These are phyloP conservation scores for Termitomyces titanicus DNA, from an alignment of 768 basidiomycete genomes.

Conservation along the genomic window DNA sequence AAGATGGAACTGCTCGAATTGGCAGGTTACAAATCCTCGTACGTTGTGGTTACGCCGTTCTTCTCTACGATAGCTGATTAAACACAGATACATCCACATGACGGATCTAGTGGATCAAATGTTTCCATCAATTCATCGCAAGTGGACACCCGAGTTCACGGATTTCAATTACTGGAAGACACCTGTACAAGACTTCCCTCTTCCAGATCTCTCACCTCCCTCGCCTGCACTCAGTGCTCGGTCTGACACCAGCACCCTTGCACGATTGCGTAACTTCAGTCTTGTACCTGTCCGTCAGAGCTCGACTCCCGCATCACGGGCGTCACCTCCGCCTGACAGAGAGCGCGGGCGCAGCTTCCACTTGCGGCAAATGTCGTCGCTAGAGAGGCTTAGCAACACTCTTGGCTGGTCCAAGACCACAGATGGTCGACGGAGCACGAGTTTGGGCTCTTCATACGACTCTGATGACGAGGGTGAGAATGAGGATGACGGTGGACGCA, in stretches of 20 bases:
- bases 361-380: conserved; percentile 71
- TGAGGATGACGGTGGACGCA: conserved; percentile 32
- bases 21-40: conserved; percentile 97
- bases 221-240: conserved; percentile 94
- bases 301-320: conserved; percentile 18
- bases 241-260: conserved; percentile 78
- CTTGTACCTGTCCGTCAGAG: conserved; percentile 50
- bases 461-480: conserved; percentile 47
- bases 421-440: conserved; percentile 40
- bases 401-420: conserved; percentile 43
- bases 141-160: conserved; percentile 86
- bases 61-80: not conserved
- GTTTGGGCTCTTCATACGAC: conserved; percentile 56
- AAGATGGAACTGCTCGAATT: conserved; percentile 96
- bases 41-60: not conserved
- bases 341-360: conserved; percentile 32
- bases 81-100: conserved; percentile 89
- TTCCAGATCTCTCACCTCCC: conserved; percentile 81
- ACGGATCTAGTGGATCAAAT: conserved; percentile 99
- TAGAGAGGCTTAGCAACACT: conserved; percentile 65
- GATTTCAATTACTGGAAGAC: conserved; percentile 97
- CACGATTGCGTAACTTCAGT: conserved; percentile 75
- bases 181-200: conserved; percentile 70
- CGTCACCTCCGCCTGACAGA: conserved; percentile 28
- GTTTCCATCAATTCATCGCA: conserved; percentile 94